A percentile compares a stretch with the other conserved stretches of the same genome.
Evolutionary conservation across 1,284 basidiomycete species (phyloP).

Genomic region (Spongispora temasekensis): DNA sequence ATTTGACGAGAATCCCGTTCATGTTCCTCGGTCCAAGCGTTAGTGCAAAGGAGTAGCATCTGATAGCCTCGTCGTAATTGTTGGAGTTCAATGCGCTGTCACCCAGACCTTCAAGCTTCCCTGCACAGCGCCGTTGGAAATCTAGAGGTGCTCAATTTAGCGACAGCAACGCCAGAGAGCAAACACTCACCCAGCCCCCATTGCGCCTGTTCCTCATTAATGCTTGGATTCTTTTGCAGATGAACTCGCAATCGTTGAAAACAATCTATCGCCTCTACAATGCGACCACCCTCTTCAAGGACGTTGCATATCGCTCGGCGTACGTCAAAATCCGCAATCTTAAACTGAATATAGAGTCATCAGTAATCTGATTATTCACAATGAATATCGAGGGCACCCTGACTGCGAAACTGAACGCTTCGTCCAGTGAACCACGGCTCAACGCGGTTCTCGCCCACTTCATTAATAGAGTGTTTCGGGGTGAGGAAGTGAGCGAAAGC

Average conservation of each 20-base stretch:
- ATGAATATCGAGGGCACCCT: background rate
- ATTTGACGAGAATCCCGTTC: conserved; percentile 1
- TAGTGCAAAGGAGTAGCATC: conserved; percentile 2
- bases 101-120: conserved; percentile 5
- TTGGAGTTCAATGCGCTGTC: background rate
- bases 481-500: conserved; percentile 1
- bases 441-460: conserved; percentile 11
- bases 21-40: background rate
- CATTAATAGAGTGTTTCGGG: background rate
- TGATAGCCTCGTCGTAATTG: background rate
- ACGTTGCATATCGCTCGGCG: conserved; percentile 6
- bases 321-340: background rate
- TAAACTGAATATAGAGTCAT: conserved; percentile 6
- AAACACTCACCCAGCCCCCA: conserved; percentile 7
- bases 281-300: background rate
- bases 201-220: background rate
- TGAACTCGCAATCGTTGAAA: conserved; percentile 1
- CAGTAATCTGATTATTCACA: background rate
- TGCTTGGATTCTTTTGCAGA: background rate
- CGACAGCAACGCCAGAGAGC: background rate
- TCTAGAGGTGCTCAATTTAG: background rate
- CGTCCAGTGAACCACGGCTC: background rate
- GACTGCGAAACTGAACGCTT: background rate
- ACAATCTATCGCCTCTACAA: conserved; percentile 1
- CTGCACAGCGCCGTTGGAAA: conserved; percentile 1